Evolutionary conservation across 2,329 filamentous ascomycete species (phyloP), one percentile per base, ranked within the genome.

Genomic region (Epichloe baconii): DNA sequence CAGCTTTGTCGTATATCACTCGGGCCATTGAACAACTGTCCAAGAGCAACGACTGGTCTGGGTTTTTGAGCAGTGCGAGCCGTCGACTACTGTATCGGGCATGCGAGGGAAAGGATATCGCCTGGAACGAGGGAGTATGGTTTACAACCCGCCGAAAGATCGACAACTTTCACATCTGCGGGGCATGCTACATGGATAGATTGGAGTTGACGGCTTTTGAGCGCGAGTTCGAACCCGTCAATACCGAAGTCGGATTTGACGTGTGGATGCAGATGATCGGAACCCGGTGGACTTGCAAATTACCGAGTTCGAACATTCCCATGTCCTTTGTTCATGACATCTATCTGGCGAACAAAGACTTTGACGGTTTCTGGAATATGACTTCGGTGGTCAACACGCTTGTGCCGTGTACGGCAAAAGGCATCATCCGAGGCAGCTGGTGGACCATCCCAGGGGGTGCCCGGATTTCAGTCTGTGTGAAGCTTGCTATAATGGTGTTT

Each of bases 131-230:
- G 2, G 53, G 57, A 0, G 58, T 52, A 5, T 69, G 66, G 65
- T 60, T 61, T 31, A 38, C 57, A 0, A 55, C 60, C 0, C 57
- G 60, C 0, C 57, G 55, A 1, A 53, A 47, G 10, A 59, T 67
- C 3, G 53, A 62, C 1, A 54, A 57, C 1, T 43, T 69, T 43
- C 53, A 54, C 4, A 54, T 65, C 0, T 70, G 68, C 48, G 63
- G 68, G 44, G 52, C 62, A 1, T 70, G 67, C 21, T 68, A 63
- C 51, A 51, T 68, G 11, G 66, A 69, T 17, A 62, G 58, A 12
- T n/a, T 68, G 5, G 62, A 57, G 0, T 43, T 60, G 3, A 68
- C 66, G 0, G 47, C 47, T 0, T 63, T 69, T 6, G 61, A 52
- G 0, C 37, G 47, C 5, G 56, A 64, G 8, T 69, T 67, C 44